Base-by-base conservation (phyloP, 495 filamentous ascomycete species). In the Peziza echinospora region DNA sequence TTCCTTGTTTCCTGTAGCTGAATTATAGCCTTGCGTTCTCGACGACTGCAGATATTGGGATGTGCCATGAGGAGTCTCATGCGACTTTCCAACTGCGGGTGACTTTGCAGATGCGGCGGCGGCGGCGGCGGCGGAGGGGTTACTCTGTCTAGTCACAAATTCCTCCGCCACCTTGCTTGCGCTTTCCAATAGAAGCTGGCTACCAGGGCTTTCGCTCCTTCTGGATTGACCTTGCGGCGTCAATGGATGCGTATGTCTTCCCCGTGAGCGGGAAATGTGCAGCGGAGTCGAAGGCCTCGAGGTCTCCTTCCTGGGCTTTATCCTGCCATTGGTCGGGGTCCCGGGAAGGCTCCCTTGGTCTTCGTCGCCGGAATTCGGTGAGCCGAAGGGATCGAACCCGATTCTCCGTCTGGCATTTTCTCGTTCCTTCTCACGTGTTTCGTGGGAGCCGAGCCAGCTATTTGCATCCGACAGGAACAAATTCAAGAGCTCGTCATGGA, bases 401-500 rank as follows among this genome's bases (percentile, higher is more conserved):
- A 96, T 80, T 26, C 75, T 69, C 49, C 71, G 64, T 39, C 78
- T 67, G 21, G 87, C 80, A 52, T 86, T 78, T 8, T 71, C 67
- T 42, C 84, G 67, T n/a, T 82, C 65, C 7, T 69, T 69, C 50
- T 73, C 75, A 24, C 82, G 79, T 13, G 74, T 72, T 44, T 86
- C 76, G 7, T 75, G 72, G 48, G 80, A 72, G 24, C 75, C 67
- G 0, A 43, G n/a, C 16, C 79, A 82, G 17, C 80, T 76, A 49
- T 76, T 83, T 5, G 79, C 82, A 40, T 74, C 73, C 0, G 76
- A 80, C 26, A 99, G 71, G 67, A 96, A 99, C 67, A 96, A 93
- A 47, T 77, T 85, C 13, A 96, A 68, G 6, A 93, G 71, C 59
- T 99, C 84, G 57, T 99, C 91, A n/a, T 79, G 82, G 54, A 94